phyloP scores from a whole-genome alignment of 2,329 filamentous ascomycete species.

The Coniosporium uncinatum region DNA sequence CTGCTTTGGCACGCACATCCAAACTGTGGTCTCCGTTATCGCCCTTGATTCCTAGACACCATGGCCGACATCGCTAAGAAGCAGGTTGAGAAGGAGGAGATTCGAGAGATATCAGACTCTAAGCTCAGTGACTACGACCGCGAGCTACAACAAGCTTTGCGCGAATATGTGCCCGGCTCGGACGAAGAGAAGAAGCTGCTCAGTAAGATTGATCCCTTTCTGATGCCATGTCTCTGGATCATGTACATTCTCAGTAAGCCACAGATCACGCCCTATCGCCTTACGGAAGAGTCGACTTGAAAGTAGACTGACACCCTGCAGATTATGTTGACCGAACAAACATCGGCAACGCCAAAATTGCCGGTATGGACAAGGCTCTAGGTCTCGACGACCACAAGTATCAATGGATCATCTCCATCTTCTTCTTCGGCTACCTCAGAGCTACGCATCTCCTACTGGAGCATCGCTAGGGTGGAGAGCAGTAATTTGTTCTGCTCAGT shows the following conservation, averaged over 20 bases:
- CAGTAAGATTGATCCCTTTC: not conserved
- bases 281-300: not conserved
- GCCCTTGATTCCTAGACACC: too few species aligned
- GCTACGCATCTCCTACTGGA: too few species aligned
- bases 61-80: not conserved
- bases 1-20: too few species aligned
- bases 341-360: conserved; percentile 44
- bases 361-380: conserved; percentile 42
- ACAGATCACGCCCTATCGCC: too few species aligned
- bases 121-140: not conserved
- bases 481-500: not conserved
- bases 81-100: not conserved
- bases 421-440: conserved; percentile 34
- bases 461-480: not conserved
- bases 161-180: not conserved
- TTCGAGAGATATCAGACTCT: not conserved
- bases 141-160: not conserved
- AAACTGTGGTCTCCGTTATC: too few species aligned
- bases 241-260: conserved; percentile 1
- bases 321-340: not conserved
- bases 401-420: conserved; percentile 44
- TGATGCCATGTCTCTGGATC: not conserved
- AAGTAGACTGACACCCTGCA: not conserved
- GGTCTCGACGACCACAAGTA: conserved; percentile 42
- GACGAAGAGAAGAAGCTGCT: conserved; percentile 1